Conservation (phyloP, 768 basidiomycete species). For the Hypholoma sublateritium region DNA sequence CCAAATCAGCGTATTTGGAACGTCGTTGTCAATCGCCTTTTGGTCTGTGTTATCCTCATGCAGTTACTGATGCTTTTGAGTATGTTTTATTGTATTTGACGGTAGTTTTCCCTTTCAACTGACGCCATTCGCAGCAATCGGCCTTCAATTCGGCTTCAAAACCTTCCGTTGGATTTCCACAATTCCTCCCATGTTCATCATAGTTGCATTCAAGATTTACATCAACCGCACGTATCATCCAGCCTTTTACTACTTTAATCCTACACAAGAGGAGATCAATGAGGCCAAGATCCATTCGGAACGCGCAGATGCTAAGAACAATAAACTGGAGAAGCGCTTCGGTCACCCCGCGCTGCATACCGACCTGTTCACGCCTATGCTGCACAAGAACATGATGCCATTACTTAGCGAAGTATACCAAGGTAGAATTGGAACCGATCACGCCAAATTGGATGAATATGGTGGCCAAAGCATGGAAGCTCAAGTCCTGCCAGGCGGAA, state of each 20-base stretch:
- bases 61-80: constrained; percentile 85
- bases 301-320: constrained; percentile 66
- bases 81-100: constrained; percentile 38
- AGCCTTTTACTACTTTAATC: constrained; percentile 81
- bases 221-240: constrained; percentile 66
- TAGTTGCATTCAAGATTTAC: constrained; percentile 84
- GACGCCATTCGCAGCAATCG: constrained; percentile 59
- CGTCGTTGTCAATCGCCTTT: constrained; percentile 84
- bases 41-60: constrained; percentile 82
- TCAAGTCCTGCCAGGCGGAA: constrained; percentile 71
- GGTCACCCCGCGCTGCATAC: constrained; percentile 90
- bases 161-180: constrained; percentile 79
- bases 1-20: constrained; percentile 82
- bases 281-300: constrained; percentile 76
- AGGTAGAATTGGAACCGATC: constrained; percentile 64
- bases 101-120: not conserved
- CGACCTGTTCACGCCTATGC: constrained; percentile 86
- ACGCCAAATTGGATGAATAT: constrained; percentile 73
- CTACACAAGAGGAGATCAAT: constrained; percentile 75
- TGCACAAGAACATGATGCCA: constrained; percentile 84
- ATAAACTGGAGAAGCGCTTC: constrained; percentile 87
- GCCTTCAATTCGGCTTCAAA: constrained; percentile 73
- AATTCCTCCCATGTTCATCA: constrained; percentile 83
- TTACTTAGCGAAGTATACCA: constrained; percentile 73
- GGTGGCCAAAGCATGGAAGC: constrained; percentile 78